phyloP scores from a whole-genome alignment of 108 stramenopile genomes.

The Pseudonitzschia pungens region DNA sequence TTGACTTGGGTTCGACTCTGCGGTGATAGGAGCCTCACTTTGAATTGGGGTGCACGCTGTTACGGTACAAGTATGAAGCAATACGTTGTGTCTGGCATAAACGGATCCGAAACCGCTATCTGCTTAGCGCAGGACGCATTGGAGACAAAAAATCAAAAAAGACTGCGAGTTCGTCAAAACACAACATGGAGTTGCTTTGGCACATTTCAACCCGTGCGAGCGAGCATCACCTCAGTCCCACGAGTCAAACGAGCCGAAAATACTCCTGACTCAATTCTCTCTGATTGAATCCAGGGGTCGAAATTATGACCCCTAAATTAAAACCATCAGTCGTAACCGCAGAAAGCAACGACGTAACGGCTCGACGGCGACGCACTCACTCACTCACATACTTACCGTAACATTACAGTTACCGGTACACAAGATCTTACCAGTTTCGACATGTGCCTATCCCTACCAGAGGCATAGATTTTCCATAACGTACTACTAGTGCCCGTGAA shows the following conservation, averaged over 20 bases:
- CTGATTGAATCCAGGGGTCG: no score
- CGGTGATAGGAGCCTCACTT: not conserved
- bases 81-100: not conserved
- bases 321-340: no score
- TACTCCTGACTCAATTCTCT: no score
- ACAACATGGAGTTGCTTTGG: not conserved
- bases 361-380: no score
- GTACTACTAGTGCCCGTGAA: no score
- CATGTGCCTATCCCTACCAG: no score
- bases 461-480: no score
- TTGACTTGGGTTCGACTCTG: not conserved
- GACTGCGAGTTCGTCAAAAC: not conserved
- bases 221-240: conserved; percentile 1
- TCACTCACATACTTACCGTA: no score
- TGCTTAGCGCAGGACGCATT: not conserved
- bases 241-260: not conserved
- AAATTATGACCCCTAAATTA: no score
- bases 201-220: not conserved
- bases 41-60: not conserved
- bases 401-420: no score
- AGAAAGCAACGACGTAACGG: no score
- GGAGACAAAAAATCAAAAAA: not conserved
- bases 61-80: not conserved
- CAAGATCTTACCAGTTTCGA: no score
- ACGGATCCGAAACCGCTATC: not conserved